Base-by-base conservation (phyloP, 2,329 filamentous ascomycete species). In the Aspergillus japonicus region DNA sequence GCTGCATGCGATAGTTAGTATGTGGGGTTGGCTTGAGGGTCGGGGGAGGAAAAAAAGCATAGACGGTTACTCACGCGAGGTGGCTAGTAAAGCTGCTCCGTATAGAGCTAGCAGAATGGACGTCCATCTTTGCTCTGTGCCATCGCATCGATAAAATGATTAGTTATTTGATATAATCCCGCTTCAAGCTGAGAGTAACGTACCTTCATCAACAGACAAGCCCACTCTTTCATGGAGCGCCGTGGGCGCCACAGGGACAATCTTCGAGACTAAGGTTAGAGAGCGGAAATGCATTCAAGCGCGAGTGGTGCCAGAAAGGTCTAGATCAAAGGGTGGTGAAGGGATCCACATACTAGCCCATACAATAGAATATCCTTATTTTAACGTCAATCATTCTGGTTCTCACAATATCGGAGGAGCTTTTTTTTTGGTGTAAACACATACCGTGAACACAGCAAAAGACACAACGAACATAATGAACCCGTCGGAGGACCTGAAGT, bases 161-260 rank as follows among this genome's bases (percentile, higher is more conserved):
- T 26, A 54, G 50, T 21, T 39, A 26, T 2, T 14, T 2, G 10
- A n/a, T n/a, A n/a, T n/a, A n/a, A n/a, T n/a, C n/a, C n/a, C n/a
- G n/a, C n/a, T n/a, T n/a, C n/a, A n/a, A n/a, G n/a, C n/a, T n/a
- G n/a, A n/a, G n/a, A n/a, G n/a, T n/a, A 23, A 52, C 56, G 23
- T 52, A 71, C 71, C 62, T 14, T 72, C 44, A 35, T 61, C 62
- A 16, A 63, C 57, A 70, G 62, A 12, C 49, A 68, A 59, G 6
- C 83, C 81, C 29, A 82, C 83, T 66, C 84, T 82, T 12, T 77
- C 71, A 10, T 82, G 79, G 10, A 92, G 75, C 2, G 87, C 85
- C 63, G 89, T 91, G 0, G 89, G 89, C 3, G 91, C 82, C 16
- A 92, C 88, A 0, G 89, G 89, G 0, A 91, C 85, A 31, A 92